Evolutionary conservation across 169 alveolate species (phyloP).

Genomic region (Plasmodium inui): DNA sequence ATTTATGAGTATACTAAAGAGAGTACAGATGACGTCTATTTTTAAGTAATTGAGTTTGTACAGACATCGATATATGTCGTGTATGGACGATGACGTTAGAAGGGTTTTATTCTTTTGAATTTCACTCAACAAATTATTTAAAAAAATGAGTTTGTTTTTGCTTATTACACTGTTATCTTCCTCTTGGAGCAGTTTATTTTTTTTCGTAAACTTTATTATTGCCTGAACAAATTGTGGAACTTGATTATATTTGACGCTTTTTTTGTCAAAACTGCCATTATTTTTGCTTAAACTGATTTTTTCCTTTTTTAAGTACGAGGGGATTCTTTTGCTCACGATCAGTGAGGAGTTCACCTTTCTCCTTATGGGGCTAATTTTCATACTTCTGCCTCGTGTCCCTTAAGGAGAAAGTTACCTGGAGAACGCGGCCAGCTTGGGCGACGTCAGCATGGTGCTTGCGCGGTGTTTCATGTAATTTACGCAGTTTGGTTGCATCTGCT

Average conservation of each 20-base stretch:
- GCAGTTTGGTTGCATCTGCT: too few relatives aligned
- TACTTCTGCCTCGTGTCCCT: constrained; percentile 4
- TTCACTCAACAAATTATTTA: constrained; percentile 52
- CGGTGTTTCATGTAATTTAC: neutral
- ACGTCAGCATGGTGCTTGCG: neutral
- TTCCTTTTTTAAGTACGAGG: constrained; percentile 50
- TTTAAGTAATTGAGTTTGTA: constrained; percentile 43
- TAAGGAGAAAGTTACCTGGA: neutral
- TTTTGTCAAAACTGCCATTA: constrained; percentile 16
- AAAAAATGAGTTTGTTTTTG: constrained; percentile 21
- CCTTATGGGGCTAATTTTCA: constrained; percentile 44
- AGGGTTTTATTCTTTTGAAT: constrained; percentile 22
- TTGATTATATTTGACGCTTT: constrained; percentile 58
- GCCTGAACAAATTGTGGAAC: constrained; percentile 53
- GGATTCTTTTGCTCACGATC: constrained; percentile 58
- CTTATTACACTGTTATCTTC: constrained; percentile 10
- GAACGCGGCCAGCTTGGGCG: neutral
- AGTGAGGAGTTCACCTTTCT: constrained; percentile 46
- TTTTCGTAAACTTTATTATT: constrained; percentile 30
- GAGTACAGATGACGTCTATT: constrained; percentile 18
- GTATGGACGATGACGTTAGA: constrained; percentile 31
- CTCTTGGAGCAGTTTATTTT: constrained; percentile 13
- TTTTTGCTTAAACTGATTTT: constrained; percentile 40
- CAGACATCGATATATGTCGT: constrained; percentile 50
- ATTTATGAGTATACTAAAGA: constrained; percentile 38